These are phyloP conservation scores for Penicillium samsonianum DNA, from an alignment of 495 filamentous ascomycete genomes.

Conservation along the genomic window DNA sequence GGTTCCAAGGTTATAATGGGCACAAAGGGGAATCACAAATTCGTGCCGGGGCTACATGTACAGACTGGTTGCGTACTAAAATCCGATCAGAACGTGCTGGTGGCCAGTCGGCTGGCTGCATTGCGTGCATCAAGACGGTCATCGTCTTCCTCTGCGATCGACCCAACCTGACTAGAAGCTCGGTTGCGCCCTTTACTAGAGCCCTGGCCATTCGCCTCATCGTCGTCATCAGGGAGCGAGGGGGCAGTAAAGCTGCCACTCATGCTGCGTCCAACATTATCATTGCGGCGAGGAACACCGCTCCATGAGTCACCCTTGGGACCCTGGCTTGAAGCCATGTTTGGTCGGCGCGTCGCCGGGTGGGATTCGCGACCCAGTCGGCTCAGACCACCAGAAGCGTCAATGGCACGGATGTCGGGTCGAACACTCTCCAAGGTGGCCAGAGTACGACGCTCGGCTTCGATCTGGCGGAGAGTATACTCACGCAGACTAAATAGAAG, in stretches of 20 bases:
- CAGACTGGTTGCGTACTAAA: conserved; percentile 22
- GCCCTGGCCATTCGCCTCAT: conserved; percentile 40
- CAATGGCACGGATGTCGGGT: conserved; percentile 90
- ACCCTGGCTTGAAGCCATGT: conserved; percentile 82
- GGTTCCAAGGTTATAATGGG: conserved; percentile 16
- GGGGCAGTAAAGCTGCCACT: conserved; percentile 64
- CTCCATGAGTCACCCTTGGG: conserved; percentile 97
- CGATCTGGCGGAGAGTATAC: conserved; percentile 91
- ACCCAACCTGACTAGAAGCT: conserved; percentile 59
- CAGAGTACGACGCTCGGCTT: conserved; percentile 88
- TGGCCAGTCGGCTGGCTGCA: conserved; percentile 88
- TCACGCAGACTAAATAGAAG: conserved; percentile 80
- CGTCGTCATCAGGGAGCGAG: conserved; percentile 43
- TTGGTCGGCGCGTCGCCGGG: conserved; percentile 71
- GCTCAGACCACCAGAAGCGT: conserved; percentile 83
- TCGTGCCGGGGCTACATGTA: conserved; percentile 34
- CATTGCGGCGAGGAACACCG: conserved; percentile 80
- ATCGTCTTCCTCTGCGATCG: conserved; percentile 81
- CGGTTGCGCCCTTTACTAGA: conserved; percentile 55
- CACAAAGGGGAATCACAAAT: conserved; percentile 33
- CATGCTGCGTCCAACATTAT: conserved; percentile 73
- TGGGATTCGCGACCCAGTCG: conserved; percentile 86
- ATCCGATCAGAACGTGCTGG: conserved; percentile 76
- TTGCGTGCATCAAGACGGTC: conserved; percentile 94
- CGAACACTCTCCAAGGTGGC: conserved; percentile 89